Base-by-base conservation (phyloP, 2,329 filamentous ascomycete genomes). In the Dactylellina drechsleri region DNA sequence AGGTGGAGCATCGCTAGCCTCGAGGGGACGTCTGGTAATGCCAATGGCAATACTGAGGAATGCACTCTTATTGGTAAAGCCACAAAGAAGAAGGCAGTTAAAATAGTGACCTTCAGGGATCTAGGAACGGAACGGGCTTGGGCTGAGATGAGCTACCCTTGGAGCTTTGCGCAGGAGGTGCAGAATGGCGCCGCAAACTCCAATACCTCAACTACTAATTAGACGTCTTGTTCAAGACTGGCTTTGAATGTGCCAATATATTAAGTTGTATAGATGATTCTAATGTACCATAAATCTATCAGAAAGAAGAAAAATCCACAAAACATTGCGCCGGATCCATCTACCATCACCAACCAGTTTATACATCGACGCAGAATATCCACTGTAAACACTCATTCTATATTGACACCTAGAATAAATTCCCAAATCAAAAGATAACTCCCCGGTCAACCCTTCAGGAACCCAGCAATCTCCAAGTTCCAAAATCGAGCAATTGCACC, bases 131-230 rank as follows among this genome's bases (percentile, higher is more conserved):
- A 47, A 12, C 1, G 0, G 2, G 61, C 6, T 16, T 47, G 56
- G 13, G 62, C 45, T 13, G 57, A 67, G 20, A 43, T 62, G 58
- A 75, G 70, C 23, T 67, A 64, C 31, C 70, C 70, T 5, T 75
- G 70, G 70, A 15, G 40, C 15, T 6, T 74, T 2, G 62, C 57
- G 20, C 20, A 52, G 20, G 53, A 13, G 43, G 41, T 47, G 5
- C 61, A 40, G 60, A 16, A 18, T 6, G 2, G 3, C 2, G 52
- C 43, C 15, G 23, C 4, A 52, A 26, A 2, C 16, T 2, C 15
- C 13, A n/a, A 20, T 13, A 2, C 20, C 4, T 20, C 4, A 20
- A 8, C n/a, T 8, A 13, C 18, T 52, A 23, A 20, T 13, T n/a
- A 52, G 5, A 13, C 4, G 23, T 20, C 49, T 18, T 13, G 4